Conservation (phyloP, 257 asterid genomes). For the Ocimum tenuiflorum region DNA sequence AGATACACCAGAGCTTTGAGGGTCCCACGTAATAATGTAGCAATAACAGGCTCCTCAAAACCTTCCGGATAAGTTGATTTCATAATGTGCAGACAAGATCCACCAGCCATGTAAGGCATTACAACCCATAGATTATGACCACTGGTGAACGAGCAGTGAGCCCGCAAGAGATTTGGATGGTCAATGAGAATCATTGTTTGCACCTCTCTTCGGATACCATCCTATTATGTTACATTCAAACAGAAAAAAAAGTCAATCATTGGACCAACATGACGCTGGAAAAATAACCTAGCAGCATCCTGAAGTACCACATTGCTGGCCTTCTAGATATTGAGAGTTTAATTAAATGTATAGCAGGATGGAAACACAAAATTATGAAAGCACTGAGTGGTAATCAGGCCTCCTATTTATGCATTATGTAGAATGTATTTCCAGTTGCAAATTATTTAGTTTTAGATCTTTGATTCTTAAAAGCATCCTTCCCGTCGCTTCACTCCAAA, state of each 20-base stretch:
- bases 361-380: conserved; percentile 4
- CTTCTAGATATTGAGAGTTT: conserved; percentile 1
- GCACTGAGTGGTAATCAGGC: neutral
- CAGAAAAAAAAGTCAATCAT: neutral
- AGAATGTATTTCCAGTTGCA: neutral
- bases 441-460: neutral
- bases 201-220: conserved; percentile 94
- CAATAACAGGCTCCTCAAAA: conserved; percentile 95
- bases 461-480: neutral
- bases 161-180: conserved; percentile 82
- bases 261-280: neutral
- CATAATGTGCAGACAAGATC: conserved; percentile 97
- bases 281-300: neutral
- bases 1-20: conserved; percentile 97
- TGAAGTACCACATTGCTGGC: conserved; percentile 1
- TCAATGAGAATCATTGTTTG: conserved; percentile 84
- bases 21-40: conserved; percentile 76
- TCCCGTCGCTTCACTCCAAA: neutral
- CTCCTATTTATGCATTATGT: neutral
- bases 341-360: neutral
- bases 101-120: conserved; percentile 97
- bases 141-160: conserved; percentile 79
- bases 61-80: conserved; percentile 87
- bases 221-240: conserved; percentile 44
- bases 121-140: conserved; percentile 94